Evolutionary conservation across 257 asterid genomes (phyloP).

Genomic region (Pogostemon cablin): DNA sequence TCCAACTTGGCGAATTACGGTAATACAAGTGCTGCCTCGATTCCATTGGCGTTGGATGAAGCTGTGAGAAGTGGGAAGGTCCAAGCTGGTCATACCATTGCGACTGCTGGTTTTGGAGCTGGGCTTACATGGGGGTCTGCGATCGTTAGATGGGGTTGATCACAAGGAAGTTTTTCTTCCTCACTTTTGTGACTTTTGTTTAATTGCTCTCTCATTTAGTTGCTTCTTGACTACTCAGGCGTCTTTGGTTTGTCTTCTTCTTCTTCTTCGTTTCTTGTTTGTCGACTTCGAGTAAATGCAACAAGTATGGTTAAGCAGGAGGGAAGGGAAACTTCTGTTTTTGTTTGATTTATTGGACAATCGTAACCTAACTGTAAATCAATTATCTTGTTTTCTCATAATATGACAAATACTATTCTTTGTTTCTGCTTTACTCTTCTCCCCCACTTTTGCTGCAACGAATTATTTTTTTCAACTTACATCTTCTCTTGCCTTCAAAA

Average conservation of each 20-base stretch:
- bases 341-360: background rate
- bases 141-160: slow-evolving; percentile 79
- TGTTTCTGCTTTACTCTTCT: no score
- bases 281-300: background rate
- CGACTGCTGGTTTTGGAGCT: slow-evolving; percentile 94
- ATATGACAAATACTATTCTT: no score
- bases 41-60: slow-evolving; percentile 89
- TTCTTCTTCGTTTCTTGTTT: no score
- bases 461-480: no score
- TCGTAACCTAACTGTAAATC: no score
- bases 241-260: background rate
- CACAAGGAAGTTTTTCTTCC: background rate
- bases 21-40: slow-evolving; percentile 89
- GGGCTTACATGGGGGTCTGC: slow-evolving; percentile 97
- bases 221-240: background rate
- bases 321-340: background rate
- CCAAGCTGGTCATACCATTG: slow-evolving; percentile 67
- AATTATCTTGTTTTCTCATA: no score
- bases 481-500: no score
- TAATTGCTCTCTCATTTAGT: background rate
- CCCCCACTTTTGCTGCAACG: no score
- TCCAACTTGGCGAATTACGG: slow-evolving; percentile 85
- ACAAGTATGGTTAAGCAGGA: background rate
- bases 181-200: background rate
- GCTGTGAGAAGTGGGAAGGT: slow-evolving; percentile 87